Conservation (phyloP, 192 early-diverging fungal genomes). For the Gigaspora rosea region DNA sequence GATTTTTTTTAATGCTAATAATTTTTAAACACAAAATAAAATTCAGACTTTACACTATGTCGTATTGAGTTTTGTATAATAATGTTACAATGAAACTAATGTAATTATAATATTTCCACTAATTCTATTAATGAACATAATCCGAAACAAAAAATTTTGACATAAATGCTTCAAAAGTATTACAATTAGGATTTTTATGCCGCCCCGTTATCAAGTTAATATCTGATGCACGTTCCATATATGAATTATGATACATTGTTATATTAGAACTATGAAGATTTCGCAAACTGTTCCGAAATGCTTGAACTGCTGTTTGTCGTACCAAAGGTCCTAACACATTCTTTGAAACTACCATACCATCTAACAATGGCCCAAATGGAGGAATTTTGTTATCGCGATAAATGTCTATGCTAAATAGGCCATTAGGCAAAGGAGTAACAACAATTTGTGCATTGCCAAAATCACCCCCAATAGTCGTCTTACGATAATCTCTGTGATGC, state of each 20-base stretch:
- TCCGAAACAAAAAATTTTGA: slow-evolving; percentile 15
- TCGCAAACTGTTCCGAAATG: slow-evolving; percentile 51
- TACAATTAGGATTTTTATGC: slow-evolving; percentile 57
- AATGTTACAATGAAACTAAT: too few species aligned
- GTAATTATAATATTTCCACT: too few species aligned
- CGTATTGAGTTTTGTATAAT: too few species aligned
- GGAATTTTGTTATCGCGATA: slow-evolving; percentile 58
- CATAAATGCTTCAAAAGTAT: slow-evolving; percentile 25
- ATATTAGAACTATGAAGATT: slow-evolving; percentile 29
- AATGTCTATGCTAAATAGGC: slow-evolving; percentile 58
- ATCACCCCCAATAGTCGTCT: slow-evolving; percentile 92
- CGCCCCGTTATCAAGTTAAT: slow-evolving; percentile 58
- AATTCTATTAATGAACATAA: background rate
- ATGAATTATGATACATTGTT: slow-evolving; percentile 58
- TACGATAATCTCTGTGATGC: slow-evolving; percentile 81
- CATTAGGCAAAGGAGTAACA: slow-evolving; percentile 78
- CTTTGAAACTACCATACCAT: slow-evolving; percentile 77
- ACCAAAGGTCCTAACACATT: slow-evolving; percentile 75
- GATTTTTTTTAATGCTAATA: too few species aligned
- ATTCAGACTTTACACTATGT: too few species aligned
- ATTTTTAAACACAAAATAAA: too few species aligned
- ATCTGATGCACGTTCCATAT: slow-evolving; percentile 57
- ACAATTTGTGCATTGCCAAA: slow-evolving; percentile 97
- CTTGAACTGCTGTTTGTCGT: slow-evolving; percentile 80
- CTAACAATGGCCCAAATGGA: slow-evolving; percentile 84